These are phyloP conservation scores for Eucalyptus dawsonii DNA, from an alignment of 345 rosid species.

Conservation along the genomic window DNA sequence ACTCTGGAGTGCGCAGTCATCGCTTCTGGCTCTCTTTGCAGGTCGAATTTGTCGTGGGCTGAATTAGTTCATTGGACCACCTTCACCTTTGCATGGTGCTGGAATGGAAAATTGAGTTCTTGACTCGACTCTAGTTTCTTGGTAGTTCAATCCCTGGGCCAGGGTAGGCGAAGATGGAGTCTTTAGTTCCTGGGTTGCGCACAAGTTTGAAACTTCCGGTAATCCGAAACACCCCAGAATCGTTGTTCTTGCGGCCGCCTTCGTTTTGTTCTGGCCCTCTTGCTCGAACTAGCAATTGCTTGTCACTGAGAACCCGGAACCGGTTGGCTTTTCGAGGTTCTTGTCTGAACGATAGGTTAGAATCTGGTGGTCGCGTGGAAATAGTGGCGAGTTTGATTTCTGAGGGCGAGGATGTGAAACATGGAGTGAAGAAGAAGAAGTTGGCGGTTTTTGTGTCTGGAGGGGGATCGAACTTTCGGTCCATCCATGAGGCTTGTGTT, in stretches of 20 bases:
- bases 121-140: not conserved
- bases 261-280: not conserved
- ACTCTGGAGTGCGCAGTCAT: not conserved
- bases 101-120: not conserved
- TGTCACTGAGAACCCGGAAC: not conserved
- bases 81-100: not conserved
- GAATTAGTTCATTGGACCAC: not conserved
- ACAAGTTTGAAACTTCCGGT: not conserved
- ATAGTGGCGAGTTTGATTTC: not conserved
- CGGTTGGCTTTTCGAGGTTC: not conserved
- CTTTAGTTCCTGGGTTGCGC: not conserved
- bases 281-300: not conserved
- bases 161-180: not conserved
- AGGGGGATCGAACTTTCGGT: conserved; percentile 80
- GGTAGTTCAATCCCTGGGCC: not conserved
- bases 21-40: not conserved
- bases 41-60: not conserved
- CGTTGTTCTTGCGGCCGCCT: not conserved
- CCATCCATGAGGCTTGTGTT: conserved; percentile 61
- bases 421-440: conserved; percentile 19
- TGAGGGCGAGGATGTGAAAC: not conserved
- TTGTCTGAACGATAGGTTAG: not conserved
- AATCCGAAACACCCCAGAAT: not conserved
- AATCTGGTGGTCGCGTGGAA: not conserved
- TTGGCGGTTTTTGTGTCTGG: conserved; percentile 84